A percentile compares a stretch with the other conserved stretches of the same genome.
phyloP scores from a whole-genome alignment of 257 asterid species.

The Osmanthus fragrans region DNA sequence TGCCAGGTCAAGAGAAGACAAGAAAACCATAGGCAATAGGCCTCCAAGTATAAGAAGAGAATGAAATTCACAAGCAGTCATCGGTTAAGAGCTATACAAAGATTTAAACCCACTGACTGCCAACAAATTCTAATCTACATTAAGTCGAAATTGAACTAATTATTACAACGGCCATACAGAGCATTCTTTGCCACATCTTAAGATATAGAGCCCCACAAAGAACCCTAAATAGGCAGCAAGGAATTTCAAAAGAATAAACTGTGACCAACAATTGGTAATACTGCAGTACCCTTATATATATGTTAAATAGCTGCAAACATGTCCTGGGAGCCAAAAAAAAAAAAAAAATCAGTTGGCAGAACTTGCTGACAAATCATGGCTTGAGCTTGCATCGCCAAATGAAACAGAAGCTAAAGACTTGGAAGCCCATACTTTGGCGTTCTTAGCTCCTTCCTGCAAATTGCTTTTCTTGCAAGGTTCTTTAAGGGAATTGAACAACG shows the following conservation, averaged over 20 bases:
- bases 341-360: slow-evolving; percentile 18
- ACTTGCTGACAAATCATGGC: slow-evolving; percentile 43
- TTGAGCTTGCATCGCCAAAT: slow-evolving; percentile 64
- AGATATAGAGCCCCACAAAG: slow-evolving; percentile 26
- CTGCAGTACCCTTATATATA: slow-evolving; percentile 24
- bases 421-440: slow-evolving; percentile 86
- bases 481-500: slow-evolving; percentile 51
- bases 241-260: slow-evolving; percentile 27
- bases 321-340: neutral
- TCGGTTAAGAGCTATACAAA: slow-evolving; percentile 31
- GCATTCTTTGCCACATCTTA: slow-evolving; percentile 20
- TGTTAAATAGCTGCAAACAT: slow-evolving; percentile 22
- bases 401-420: slow-evolving; percentile 77
- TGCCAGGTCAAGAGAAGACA: too few relatives aligned
- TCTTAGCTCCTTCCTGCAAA: slow-evolving; percentile 83
- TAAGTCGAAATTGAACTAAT: slow-evolving; percentile 36
- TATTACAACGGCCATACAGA: slow-evolving; percentile 22
- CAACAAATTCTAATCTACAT: slow-evolving; percentile 42
- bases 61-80: neutral
- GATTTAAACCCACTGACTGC: slow-evolving; percentile 17
- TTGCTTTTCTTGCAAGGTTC: slow-evolving; percentile 74
- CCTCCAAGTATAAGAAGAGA: neutral
- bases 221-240: slow-evolving; percentile 23
- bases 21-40: too few relatives aligned
- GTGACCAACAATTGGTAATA: neutral